Percentiles rank a stretch among this genome's conserved stretches.
These are phyloP conservation scores for Rhizomucor pusillus DNA, from an alignment of 371 early-diverging fungal genomes.

Conservation along the genomic window DNA sequence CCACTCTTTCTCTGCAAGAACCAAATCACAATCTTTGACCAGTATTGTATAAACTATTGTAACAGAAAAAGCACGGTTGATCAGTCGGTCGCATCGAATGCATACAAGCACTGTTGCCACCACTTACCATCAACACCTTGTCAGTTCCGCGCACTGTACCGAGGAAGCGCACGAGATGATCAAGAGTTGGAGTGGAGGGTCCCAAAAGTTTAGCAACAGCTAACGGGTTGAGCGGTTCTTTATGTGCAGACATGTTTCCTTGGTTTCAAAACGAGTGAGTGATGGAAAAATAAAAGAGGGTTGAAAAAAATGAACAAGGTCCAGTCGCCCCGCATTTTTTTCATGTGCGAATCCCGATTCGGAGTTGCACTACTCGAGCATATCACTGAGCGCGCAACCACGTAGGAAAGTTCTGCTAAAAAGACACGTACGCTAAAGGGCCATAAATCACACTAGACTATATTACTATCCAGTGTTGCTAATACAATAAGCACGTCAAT, in stretches of 20 bases:
- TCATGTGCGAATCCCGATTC: no score
- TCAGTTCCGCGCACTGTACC: slow-evolving; percentile 85
- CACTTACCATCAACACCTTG: slow-evolving; percentile 89
- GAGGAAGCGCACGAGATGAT: slow-evolving; percentile 73
- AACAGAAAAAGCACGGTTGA: not conserved
- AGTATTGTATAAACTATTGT: slow-evolving; percentile 87
- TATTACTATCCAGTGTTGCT: no score
- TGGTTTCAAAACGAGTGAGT: not conserved
- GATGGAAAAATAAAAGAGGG: slow-evolving; percentile 1
- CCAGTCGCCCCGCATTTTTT: no score
- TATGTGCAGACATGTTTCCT: not conserved
- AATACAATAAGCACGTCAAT: no score
- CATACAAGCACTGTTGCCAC: not conserved
- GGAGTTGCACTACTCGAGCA: no score
- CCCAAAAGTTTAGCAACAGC: slow-evolving; percentile 47
- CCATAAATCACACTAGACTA: no score
- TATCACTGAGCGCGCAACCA: no score
- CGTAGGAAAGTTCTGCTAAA: no score
- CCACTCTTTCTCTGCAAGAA: slow-evolving; percentile 44
- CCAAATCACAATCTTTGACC: slow-evolving; percentile 86
- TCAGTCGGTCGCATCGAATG: not conserved
- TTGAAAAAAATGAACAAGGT: not conserved
- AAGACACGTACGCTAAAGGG: no score
- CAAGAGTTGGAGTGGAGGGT: slow-evolving; percentile 58
- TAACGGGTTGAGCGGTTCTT: slow-evolving; percentile 30